A percentile compares a stretch with the other conserved stretches of the same genome.
These are phyloP conservation scores for Salinomyces thailandicus DNA, from an alignment of 2,329 filamentous ascomycete species.

Conservation along the genomic window DNA sequence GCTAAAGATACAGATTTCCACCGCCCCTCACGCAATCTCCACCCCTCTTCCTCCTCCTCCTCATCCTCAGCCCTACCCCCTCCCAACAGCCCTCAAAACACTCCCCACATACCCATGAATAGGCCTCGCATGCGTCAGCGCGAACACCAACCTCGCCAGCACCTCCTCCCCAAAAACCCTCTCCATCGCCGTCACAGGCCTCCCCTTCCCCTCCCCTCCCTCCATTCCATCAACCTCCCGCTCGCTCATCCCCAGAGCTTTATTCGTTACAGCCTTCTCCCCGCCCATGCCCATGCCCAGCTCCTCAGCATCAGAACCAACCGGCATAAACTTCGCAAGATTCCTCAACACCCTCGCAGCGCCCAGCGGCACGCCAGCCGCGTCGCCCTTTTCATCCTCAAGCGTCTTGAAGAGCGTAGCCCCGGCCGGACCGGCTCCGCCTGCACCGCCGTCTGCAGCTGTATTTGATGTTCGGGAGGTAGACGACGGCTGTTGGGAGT, in stretches of 20 bases:
- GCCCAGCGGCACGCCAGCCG: slow-evolving; percentile 68
- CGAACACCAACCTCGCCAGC: slow-evolving; percentile 9
- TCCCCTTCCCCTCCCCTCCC: neutral
- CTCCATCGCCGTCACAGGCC: slow-evolving; percentile 3
- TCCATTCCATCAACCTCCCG: neutral
- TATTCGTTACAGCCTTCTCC: neutral
- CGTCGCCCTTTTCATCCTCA: slow-evolving; percentile 44
- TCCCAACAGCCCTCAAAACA: slow-evolving; percentile 4
- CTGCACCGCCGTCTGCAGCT: too few species aligned
- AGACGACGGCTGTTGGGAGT: slow-evolving; percentile 4
- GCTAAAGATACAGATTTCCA: neutral
- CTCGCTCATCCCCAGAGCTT: neutral
- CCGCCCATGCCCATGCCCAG: neutral
- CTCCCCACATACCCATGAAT: slow-evolving; percentile 7
- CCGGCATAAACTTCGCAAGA: slow-evolving; percentile 47
- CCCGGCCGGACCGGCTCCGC: too few species aligned
- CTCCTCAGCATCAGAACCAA: neutral
- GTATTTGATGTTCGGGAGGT: too few species aligned
- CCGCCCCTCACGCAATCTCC: neutral
- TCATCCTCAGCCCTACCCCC: neutral
- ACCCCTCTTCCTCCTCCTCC: neutral
- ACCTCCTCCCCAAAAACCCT: slow-evolving; percentile 10
- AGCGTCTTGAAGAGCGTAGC: slow-evolving; percentile 31
- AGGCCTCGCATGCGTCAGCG: slow-evolving; percentile 6
- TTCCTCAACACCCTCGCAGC: slow-evolving; percentile 70